A percentile compares a stretch with the other conserved stretches of the same genome.
Evolutionary conservation across 73 alveolate species (phyloP).

Genomic region (Halteria grandinella): DNA sequence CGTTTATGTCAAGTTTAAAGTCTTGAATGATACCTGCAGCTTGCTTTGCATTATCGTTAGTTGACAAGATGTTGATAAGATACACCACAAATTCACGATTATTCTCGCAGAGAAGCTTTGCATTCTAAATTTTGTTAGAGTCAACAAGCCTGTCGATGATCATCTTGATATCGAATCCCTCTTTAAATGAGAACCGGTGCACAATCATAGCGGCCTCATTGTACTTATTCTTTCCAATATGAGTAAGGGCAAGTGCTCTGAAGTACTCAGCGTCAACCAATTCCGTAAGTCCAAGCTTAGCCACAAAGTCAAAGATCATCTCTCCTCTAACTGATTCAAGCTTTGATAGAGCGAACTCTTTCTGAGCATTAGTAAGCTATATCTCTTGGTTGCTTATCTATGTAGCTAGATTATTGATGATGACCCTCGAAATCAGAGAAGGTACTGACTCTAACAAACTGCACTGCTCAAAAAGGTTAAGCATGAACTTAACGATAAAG

Average conservation of each 20-base stretch:
- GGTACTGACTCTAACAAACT: conserved; percentile 14
- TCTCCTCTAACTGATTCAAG: no score
- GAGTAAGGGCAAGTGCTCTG: no score
- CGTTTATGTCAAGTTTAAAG: conserved; percentile 34
- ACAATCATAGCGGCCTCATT: not conserved
- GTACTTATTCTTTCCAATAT: not conserved
- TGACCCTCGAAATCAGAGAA: conserved; percentile 2
- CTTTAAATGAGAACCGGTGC: not conserved
- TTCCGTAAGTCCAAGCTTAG: no score
- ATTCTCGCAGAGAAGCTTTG: conserved; percentile 9
- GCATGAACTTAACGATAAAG: conserved; percentile 12
- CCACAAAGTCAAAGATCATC: no score
- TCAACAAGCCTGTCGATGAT: conserved; percentile 30
- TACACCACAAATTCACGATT: not conserved
- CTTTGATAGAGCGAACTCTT: no score
- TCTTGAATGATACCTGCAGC: conserved; percentile 60
- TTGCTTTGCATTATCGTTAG: conserved; percentile 46
- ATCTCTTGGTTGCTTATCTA: conserved; percentile 35
- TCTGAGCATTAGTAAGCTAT: not conserved
- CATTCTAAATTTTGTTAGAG: conserved; percentile 13
- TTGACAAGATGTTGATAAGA: conserved; percentile 27
- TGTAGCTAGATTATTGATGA: conserved; percentile 8
- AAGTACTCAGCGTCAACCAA: no score
- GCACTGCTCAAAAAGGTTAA: conserved; percentile 22
- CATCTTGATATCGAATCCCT: not conserved